These are phyloP conservation scores for Tieghemostelium lacteum DNA, from an alignment of 78 protist species.

Conservation along the genomic window DNA sequence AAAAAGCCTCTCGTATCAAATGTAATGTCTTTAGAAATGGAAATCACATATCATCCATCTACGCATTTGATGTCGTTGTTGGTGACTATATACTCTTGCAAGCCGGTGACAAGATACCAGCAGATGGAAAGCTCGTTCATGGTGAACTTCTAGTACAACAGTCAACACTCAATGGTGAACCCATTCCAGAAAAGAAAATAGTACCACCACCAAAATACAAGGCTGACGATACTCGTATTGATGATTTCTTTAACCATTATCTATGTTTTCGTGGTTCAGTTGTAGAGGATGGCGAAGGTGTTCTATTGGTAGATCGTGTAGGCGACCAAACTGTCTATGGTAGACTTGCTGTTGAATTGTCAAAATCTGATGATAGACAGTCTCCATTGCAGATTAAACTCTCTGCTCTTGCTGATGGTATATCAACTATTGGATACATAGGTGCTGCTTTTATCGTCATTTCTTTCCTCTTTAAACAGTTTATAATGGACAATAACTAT, in stretches of 20 bases:
- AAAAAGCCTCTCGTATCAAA: constrained; percentile 76
- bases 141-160: constrained; percentile 82
- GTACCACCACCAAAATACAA: constrained; percentile 51
- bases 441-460: constrained; percentile 83
- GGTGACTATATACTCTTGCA: constrained; percentile 86
- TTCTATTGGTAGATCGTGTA: constrained; percentile 60
- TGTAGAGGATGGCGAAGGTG: constrained; percentile 78
- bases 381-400: constrained; percentile 85
- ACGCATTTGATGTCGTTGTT: constrained; percentile 81
- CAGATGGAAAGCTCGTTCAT: constrained; percentile 86
- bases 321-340: constrained; percentile 81
- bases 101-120: constrained; percentile 86
- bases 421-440: constrained; percentile 79
- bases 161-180: constrained; percentile 83
- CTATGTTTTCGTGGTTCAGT: constrained; percentile 78
- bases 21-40: constrained; percentile 79
- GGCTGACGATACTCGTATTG: constrained; percentile 25
- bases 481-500: constrained; percentile 79
- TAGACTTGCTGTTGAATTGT: constrained; percentile 51
- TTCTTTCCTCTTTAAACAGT: constrained; percentile 83
- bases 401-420: constrained; percentile 70
- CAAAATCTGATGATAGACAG: constrained; percentile 80
- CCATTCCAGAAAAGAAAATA: constrained; percentile 50
- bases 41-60: constrained; percentile 46
- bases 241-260: constrained; percentile 67